These are phyloP conservation scores for Penicillium angulare DNA, from an alignment of 495 filamentous ascomycete genomes.

Conservation along the genomic window DNA sequence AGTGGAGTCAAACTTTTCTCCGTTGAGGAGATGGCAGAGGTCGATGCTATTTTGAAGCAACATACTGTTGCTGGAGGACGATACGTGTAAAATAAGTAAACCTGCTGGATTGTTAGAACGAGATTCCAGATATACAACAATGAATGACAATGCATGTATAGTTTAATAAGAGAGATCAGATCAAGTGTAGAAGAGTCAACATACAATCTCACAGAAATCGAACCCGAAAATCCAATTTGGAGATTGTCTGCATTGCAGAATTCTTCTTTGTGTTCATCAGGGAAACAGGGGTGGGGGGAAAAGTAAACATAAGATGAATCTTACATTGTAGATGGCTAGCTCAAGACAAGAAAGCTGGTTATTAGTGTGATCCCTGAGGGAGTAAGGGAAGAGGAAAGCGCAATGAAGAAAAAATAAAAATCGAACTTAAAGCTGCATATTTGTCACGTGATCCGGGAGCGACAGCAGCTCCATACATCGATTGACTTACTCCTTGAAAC, in stretches of 20 bases:
- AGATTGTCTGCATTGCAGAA: conserved; percentile 60
- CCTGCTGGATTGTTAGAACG: conserved; percentile 5
- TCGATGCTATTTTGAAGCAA: conserved; percentile 42
- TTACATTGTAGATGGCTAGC: conserved; percentile 6
- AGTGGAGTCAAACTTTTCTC: conserved; percentile 32
- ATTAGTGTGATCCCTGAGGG: too few species aligned
- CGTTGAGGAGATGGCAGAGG: conserved; percentile 45
- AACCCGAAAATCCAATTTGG: conserved; percentile 24
- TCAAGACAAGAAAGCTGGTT: too few species aligned
- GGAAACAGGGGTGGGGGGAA: conserved; percentile 2
- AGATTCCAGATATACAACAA: not conserved
- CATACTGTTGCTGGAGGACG: conserved; percentile 38
- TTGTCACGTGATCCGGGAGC: not conserved
- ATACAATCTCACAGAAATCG: conserved; percentile 39
- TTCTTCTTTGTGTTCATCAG: conserved; percentile 51
- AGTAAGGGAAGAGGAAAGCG: too few species aligned
- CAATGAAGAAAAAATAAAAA: not conserved
- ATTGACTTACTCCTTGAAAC: not conserved
- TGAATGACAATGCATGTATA: not conserved
- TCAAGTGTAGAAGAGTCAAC: conserved; percentile 60
- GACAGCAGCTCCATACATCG: too few species aligned
- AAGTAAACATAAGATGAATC: not conserved
- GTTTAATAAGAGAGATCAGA: conserved; percentile 36
- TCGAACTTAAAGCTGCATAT: not conserved
- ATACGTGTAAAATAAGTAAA: conserved; percentile 21